Percentiles rank a stretch among this genome's conserved stretches.
Evolutionary conservation across 495 filamentous ascomycete species (phyloP).

Genomic region (Neurospora sp.): DNA sequence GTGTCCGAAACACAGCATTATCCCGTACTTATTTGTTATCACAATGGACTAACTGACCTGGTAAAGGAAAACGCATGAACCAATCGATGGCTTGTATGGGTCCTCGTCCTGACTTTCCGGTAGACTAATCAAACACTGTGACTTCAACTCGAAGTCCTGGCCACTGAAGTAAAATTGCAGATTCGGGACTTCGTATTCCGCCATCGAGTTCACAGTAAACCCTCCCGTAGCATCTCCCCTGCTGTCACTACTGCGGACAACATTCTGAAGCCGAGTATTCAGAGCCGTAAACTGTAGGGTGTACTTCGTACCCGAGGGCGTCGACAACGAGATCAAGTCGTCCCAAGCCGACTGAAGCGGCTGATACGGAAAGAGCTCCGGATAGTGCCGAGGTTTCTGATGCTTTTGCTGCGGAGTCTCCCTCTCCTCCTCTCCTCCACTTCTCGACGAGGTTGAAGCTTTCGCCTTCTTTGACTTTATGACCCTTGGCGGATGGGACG

Average conservation of each 20-base stretch:
- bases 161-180: constrained; percentile 16
- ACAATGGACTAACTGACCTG: constrained; percentile 20
- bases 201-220: constrained; percentile 11
- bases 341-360: constrained; percentile 36
- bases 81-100: constrained; percentile 11
- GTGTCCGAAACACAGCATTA: constrained; percentile 9
- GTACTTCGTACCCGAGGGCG: constrained; percentile 12
- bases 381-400: neutral
- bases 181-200: constrained; percentile 19
- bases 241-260: constrained; percentile 9
- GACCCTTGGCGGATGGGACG: constrained; percentile 36
- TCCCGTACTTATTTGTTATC: neutral
- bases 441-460: constrained; percentile 5
- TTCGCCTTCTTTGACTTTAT: constrained; percentile 22
- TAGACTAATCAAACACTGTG: constrained; percentile 27
- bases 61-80: constrained; percentile 34
- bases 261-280: constrained; percentile 15
- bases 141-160: constrained; percentile 28
- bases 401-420: neutral
- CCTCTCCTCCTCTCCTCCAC: neutral
- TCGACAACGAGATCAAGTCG: constrained; percentile 24
- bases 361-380: constrained; percentile 17
- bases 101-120: constrained; percentile 10
- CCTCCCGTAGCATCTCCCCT: constrained; percentile 9
- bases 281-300: constrained; percentile 29